Evolutionary conservation across 345 rosid species (phyloP), one percentile per base, ranked within the genome.

Genomic region (Rhodomyrtus tomentosa): DNA sequence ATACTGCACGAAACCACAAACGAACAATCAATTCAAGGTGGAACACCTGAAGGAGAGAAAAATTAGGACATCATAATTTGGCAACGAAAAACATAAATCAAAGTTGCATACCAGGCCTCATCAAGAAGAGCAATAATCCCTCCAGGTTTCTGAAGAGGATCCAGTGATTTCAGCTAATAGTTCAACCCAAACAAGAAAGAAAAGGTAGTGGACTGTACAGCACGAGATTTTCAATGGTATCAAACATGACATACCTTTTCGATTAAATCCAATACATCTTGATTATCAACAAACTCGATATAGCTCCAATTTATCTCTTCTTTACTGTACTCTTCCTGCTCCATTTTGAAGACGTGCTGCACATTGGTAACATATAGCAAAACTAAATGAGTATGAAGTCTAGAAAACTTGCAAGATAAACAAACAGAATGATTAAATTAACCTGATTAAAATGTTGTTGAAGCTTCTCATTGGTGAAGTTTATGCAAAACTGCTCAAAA

Each of bases 381-480:
- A 42, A 38, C 42, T 40, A 55, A 82, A 72, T 68, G 55, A 56
- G 62, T 21, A 38, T 20, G 14, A 22, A 82, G 10, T 15, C 55
- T 76, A 13, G 21, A 51, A 72, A 59, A 54, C 27, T 7, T 53
- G 79, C 58, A 54, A 68, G 85, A 72, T 32, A 25, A 80, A 51
- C 79, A 27, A 81, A 58, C 32, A 25, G 32, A 87, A 50, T 81
- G 11, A 82, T 74, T 62, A 55, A 29, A 80, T 82, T 29, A 79
- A 94, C 99, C 99, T 95, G 95, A 88, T 96, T 96, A 90, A 96
- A 96, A 91, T 96, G 99, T 82, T 96, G 99, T 86, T 96, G 99
- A 86, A 96, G 91, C 76, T 96, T 96, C 90, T 96, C 99, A 88
- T 96, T 96, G 9, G 98, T 95, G 86, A 96, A 95, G 87, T 96